Conservation (phyloP, 2,329 filamentous ascomycete species). For the Colletotrichum brevisporum region DNA sequence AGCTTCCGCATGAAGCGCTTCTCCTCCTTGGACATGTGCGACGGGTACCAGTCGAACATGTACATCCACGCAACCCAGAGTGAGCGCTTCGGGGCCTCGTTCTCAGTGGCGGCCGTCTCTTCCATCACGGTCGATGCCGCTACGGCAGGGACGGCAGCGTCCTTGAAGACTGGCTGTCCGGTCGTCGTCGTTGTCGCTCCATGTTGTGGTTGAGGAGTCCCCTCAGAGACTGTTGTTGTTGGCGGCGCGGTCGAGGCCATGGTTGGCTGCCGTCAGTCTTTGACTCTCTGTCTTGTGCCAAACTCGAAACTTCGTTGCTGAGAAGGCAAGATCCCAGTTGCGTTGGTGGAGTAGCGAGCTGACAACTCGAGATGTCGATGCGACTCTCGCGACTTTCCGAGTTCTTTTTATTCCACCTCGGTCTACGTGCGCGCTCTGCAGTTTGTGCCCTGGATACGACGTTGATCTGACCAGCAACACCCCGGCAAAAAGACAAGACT, state of each 20-base stretch:
- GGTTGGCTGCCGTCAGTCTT: not conserved
- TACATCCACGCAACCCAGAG: constrained; percentile 43
- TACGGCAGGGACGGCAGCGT: constrained; percentile 34
- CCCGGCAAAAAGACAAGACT: not conserved
- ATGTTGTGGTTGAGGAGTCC: not conserved
- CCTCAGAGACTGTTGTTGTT: not conserved
- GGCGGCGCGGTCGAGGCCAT: not conserved
- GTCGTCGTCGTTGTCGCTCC: not conserved
- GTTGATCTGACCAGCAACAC: not conserved
- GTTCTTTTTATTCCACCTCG: constrained; percentile 13
- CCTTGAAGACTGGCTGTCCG: constrained; percentile 19
- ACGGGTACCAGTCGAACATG: constrained; percentile 47
- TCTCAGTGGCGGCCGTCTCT: constrained; percentile 52
- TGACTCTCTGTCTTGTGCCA: not conserved
- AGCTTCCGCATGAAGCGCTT: constrained; percentile 42
- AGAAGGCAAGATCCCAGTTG: not conserved
- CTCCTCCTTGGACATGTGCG: constrained; percentile 42
- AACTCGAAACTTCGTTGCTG: not conserved
- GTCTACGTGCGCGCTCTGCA: not conserved
- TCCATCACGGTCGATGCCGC: constrained; percentile 66
- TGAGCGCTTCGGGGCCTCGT: constrained; percentile 34
- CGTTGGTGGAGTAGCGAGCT: not conserved
- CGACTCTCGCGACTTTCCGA: not conserved
- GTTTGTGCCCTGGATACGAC: not conserved
- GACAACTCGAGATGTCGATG: not conserved